A percentile compares a stretch with the other conserved stretches of the same genome.
phyloP scores from a whole-genome alignment of 148 eudicot species.

The Arctostaphylos glauca region DNA sequence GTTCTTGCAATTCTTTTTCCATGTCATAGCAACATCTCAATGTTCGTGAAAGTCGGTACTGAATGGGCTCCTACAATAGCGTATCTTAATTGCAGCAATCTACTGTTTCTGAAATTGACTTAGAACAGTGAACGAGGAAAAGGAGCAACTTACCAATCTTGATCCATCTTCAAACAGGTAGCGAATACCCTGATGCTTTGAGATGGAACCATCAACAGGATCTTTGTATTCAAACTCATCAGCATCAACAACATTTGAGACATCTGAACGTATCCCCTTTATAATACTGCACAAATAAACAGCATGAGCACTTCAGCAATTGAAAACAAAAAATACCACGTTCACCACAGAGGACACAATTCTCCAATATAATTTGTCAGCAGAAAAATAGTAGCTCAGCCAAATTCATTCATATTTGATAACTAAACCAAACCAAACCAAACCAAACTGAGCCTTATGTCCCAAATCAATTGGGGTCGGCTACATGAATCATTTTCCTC shows the following conservation, averaged over 20 bases:
- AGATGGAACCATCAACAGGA: conserved; percentile 90
- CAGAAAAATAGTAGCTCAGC: not conserved
- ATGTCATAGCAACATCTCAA: not conserved
- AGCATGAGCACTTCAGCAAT: conserved; percentile 2
- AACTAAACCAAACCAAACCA: too few relatives aligned
- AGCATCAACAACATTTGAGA: conserved; percentile 60
- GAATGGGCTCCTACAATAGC: not conserved
- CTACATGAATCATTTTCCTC: too few relatives aligned
- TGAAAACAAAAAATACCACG: not conserved
- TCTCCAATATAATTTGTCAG: not conserved
- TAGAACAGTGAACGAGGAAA: conserved; percentile 1
- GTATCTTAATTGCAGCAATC: not conserved
- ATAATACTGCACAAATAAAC: conserved; percentile 32
- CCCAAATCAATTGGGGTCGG: too few relatives aligned
- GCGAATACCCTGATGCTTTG: conserved; percentile 94
- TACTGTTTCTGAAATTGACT: not conserved
- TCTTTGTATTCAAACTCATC: conserved; percentile 96
- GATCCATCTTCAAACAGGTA: conserved; percentile 94
- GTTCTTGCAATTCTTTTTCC: not conserved
- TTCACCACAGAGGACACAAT: not conserved
- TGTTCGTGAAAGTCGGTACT: not conserved
- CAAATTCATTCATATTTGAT: not conserved
- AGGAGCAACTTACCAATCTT: conserved; percentile 59
- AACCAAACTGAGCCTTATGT: too few relatives aligned
- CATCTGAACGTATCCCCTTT: conserved; percentile 63